These are phyloP conservation scores for Camelina hispida DNA, from an alignment of 345 rosid genomes.

Conservation along the genomic window DNA sequence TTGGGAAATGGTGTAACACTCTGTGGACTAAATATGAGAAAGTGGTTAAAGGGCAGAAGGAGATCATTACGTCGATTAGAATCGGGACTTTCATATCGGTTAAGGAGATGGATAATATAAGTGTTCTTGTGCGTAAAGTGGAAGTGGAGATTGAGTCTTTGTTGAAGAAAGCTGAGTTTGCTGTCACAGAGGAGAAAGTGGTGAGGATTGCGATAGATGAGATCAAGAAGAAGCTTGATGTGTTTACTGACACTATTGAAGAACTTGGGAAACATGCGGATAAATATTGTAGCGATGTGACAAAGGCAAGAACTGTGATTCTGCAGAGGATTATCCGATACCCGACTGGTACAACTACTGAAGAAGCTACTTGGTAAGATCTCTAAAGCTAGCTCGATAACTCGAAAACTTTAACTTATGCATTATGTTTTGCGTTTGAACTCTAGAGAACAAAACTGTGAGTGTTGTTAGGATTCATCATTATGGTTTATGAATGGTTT, in stretches of 20 bases:
- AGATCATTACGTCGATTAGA: constrained; percentile 52
- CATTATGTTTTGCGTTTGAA: neutral
- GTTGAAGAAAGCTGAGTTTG: constrained; percentile 60
- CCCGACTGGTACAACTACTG: constrained; percentile 42
- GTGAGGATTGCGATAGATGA: constrained; percentile 75
- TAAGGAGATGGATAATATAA: constrained; percentile 71
- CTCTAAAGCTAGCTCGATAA: neutral
- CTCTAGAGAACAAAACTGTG: neutral
- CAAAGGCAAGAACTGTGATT: constrained; percentile 74
- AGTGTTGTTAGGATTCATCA: neutral
- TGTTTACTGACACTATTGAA: constrained; percentile 61
- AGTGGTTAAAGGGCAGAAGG: constrained; percentile 61
- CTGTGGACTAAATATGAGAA: constrained; percentile 70
- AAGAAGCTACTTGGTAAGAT: constrained; percentile 44
- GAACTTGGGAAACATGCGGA: constrained; percentile 63
- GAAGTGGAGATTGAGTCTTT: constrained; percentile 64
- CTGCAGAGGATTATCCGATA: constrained; percentile 61
- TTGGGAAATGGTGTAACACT: constrained; percentile 79
- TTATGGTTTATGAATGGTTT: constrained; percentile 2
- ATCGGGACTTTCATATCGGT: constrained; percentile 58
- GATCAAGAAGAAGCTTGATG: constrained; percentile 73
- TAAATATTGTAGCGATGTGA: constrained; percentile 72
- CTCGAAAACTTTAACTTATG: neutral
- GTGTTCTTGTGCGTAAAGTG: constrained; percentile 58
- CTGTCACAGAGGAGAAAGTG: constrained; percentile 54